These are phyloP conservation scores for Cercospora sp. DNA, from an alignment of 2,329 filamentous ascomycete species.

Conservation along the genomic window DNA sequence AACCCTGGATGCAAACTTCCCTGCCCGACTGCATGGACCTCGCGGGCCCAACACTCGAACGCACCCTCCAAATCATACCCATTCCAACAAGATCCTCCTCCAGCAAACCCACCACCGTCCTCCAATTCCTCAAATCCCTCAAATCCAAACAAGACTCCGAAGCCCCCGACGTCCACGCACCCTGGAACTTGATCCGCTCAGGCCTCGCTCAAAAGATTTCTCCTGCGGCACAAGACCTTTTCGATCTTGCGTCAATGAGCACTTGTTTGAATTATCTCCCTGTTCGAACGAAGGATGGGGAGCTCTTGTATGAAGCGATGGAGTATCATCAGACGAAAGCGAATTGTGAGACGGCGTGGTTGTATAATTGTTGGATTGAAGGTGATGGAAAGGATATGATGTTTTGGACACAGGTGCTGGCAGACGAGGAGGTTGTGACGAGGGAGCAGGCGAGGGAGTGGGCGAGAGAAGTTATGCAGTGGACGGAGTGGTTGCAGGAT, in stretches of 20 bases:
- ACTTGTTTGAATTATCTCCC: constrained; percentile 7
- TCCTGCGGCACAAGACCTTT: background rate
- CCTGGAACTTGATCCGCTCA: background rate
- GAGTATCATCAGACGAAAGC: constrained; percentile 8
- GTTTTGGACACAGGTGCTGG: background rate
- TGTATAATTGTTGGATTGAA: constrained; percentile 11
- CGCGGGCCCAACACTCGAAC: constrained; percentile 2
- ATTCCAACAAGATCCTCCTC: background rate
- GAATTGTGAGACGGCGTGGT: constrained; percentile 8
- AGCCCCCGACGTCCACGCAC: constrained; percentile 1
- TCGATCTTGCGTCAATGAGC: background rate
- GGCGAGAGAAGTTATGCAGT: background rate
- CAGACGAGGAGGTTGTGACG: background rate
- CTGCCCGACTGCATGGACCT: constrained; percentile 10
- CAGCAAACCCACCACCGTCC: background rate
- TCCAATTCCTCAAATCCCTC: background rate
- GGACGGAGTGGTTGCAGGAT: background rate
- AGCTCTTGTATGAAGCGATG: constrained; percentile 1
- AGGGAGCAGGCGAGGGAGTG: background rate
- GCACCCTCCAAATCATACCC: background rate
- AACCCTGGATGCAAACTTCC: constrained; percentile 6
- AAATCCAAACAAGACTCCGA: constrained; percentile 7
- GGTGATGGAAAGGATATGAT: background rate
- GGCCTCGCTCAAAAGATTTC: background rate
- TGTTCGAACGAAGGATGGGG: constrained; percentile 2